Evolutionary conservation across 768 basidiomycete genomes (phyloP).

Genomic region (Boletus subparvulus): DNA sequence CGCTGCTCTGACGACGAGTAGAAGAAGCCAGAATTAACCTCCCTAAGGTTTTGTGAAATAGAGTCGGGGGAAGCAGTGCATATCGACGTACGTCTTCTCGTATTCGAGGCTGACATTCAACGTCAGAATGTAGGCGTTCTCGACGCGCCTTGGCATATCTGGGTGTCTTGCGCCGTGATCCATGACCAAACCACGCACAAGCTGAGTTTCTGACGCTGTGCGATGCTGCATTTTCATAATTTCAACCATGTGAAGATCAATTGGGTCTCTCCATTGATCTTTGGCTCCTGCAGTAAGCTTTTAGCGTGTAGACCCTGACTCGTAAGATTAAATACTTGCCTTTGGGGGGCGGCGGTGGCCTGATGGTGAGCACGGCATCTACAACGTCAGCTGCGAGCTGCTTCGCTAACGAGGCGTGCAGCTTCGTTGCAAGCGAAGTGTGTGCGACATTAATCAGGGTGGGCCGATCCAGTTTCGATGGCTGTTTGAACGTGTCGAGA

Average conservation of each 20-base stretch:
- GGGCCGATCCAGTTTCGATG: conserved; percentile 77
- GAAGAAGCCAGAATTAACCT: conserved; percentile 99
- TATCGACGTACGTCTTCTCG: conserved; percentile 88
- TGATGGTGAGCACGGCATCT: conserved; percentile 90
- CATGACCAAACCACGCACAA: conserved; percentile 91
- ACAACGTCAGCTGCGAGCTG: conserved; percentile 90
- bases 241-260: conserved; percentile 99
- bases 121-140: conserved; percentile 93
- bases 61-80: conserved; percentile 18
- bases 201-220: conserved; percentile 94
- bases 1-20: conserved; percentile 98
- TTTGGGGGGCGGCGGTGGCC: conserved; percentile 60
- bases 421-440: conserved; percentile 95
- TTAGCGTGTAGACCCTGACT: conserved; percentile 30
- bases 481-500: conserved; percentile 85
- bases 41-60: conserved; percentile 49
- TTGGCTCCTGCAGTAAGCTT: conserved; percentile 45
- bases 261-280: conserved; percentile 80
- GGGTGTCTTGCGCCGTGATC: conserved; percentile 98
- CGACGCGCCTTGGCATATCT: conserved; percentile 98
- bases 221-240: conserved; percentile 99
- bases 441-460: conserved; percentile 91
- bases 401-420: conserved; percentile 77
- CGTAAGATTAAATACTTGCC: conserved; percentile 41
- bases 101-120: conserved; percentile 98